Conservation (phyloP, 2,329 filamentous ascomycete species). For the Epichloe baconii region DNA sequence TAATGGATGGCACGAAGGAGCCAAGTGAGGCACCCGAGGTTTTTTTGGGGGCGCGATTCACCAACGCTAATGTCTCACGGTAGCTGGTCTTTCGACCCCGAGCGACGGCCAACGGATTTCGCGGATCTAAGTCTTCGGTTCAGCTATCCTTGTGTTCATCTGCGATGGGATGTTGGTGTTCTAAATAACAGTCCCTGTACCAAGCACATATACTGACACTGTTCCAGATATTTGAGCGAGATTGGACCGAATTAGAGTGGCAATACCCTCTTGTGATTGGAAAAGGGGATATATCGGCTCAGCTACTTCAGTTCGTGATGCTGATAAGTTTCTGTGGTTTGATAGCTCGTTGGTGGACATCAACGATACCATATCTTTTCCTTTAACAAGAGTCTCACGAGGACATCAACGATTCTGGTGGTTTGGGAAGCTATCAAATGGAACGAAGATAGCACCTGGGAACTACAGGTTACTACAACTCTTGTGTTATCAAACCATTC, state of each 20-base stretch:
- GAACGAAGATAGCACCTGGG: constrained; percentile 25
- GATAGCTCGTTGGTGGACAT: constrained; percentile 12
- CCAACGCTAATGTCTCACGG: not conserved
- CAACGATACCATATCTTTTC: constrained; percentile 26
- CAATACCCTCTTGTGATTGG: constrained; percentile 26
- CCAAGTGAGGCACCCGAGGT: not conserved
- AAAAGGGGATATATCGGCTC: constrained; percentile 29
- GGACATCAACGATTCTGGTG: constrained; percentile 25
- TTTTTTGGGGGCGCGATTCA: not conserved
- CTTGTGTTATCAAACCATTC: not conserved
- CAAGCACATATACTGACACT: not conserved
- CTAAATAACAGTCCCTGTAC: not conserved
- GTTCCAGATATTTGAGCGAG: constrained; percentile 23
- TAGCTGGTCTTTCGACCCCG: constrained; percentile 22
- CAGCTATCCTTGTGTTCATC: constrained; percentile 20
- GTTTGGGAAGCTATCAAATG: constrained; percentile 30
- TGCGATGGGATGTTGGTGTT: constrained; percentile 24
- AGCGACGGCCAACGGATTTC: constrained; percentile 16
- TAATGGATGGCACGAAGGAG: constrained; percentile 9
- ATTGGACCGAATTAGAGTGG: constrained; percentile 28
- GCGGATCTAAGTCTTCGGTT: constrained; percentile 17
- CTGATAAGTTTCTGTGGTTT: constrained; percentile 1
- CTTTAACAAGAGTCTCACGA: constrained; percentile 20
- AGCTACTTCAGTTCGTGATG: constrained; percentile 18
- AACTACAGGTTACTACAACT: constrained; percentile 22